Base-by-base conservation (phyloP, 1,284 basidiomycete genomes). In the Microstroma glucosiphilum region DNA sequence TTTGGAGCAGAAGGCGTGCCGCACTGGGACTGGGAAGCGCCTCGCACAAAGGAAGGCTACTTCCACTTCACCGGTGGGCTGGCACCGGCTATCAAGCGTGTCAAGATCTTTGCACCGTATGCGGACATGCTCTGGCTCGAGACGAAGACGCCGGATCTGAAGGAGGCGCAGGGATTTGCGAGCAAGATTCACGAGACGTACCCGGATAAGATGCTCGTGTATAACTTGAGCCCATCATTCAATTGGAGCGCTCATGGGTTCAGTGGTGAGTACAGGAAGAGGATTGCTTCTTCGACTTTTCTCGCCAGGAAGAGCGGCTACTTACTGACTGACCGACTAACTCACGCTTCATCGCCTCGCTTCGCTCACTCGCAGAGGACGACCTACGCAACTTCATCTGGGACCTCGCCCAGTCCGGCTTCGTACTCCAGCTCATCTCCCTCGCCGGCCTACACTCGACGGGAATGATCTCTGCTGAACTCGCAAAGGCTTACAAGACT, bases 181-280 rank as follows among this genome's bases (percentile, higher is more conserved):
- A 83, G 87, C 57, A 85, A 85, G 75, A 89, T 94, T 70, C 84
- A 88, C 63, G 84, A 85, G 67, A 84, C 84, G 76, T 85, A 84
- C 78, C 89, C 90, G 46, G 86, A 84, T 73, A 91, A 90, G 73
- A 82, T 87, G 88, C 86, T 96, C 71, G 91, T 93, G n/a, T 96
- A 94, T 79, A 96, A 94, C 79, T 82, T 94, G 65, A 91, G 89
- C 73, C 92, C 91, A 2, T 91, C 89, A 75, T 96, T 96, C 83
- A 93, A 94, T 80, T 96, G 92, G 92, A 83, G 85, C 30, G 85
- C 84, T 12, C 88, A 89, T 73, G 91, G 91, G 17, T 92, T 89
- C 80, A 37, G 30, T 37, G 30, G 30, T 37, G 30, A 37, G 30
- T 37, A 85, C 84, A 55, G 87, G 88, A 37, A 37, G 30, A 37